Percentiles rank a stretch among this genome's conserved stretches.
Conservation (phyloP, 2,329 filamentous ascomycete species). For the Phaeosphaeria sp. region DNA sequence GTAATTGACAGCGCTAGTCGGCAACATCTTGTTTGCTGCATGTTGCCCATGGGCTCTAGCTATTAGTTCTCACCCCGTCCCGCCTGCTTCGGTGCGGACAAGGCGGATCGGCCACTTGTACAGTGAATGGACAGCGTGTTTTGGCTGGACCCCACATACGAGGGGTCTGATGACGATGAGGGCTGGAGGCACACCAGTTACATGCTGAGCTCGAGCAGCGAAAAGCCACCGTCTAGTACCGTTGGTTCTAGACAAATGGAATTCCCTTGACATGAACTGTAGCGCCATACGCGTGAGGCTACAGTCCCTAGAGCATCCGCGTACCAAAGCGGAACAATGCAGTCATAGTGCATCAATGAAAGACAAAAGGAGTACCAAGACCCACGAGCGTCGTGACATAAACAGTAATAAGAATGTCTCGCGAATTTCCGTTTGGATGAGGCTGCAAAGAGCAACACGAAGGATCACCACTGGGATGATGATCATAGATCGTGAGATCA, state of each 20-base stretch:
- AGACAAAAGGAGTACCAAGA: not conserved
- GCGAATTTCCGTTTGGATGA: not conserved
- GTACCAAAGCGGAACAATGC: slow-evolving; percentile 1
- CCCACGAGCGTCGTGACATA: not conserved
- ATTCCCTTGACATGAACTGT: slow-evolving; percentile 21
- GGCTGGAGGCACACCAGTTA: slow-evolving; percentile 22
- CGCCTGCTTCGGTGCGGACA: not conserved
- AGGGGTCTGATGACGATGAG: slow-evolving; percentile 9
- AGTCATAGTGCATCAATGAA: slow-evolving; percentile 8
- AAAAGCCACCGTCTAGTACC: slow-evolving; percentile 12
- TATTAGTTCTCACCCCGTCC: not conserved
- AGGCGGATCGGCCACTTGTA: slow-evolving; percentile 1
- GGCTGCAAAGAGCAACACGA: not conserved
- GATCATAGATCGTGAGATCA: slow-evolving; percentile 10
- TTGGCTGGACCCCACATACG: slow-evolving; percentile 2
- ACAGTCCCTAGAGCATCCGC: slow-evolving; percentile 2
- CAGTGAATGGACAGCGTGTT: not conserved
- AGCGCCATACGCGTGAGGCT: slow-evolving; percentile 13
- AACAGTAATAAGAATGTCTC: not conserved
- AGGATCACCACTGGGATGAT: slow-evolving; percentile 22
- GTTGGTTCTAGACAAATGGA: slow-evolving; percentile 5
- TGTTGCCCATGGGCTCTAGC: not conserved
- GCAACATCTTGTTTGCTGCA: slow-evolving; percentile 3
- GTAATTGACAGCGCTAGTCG: slow-evolving; percentile 25
- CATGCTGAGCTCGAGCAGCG: not conserved